Percentiles rank a stretch among this genome's conserved stretches.
Conservation (phyloP, 805 yeast genomes). For the Candida awuae region DNA sequence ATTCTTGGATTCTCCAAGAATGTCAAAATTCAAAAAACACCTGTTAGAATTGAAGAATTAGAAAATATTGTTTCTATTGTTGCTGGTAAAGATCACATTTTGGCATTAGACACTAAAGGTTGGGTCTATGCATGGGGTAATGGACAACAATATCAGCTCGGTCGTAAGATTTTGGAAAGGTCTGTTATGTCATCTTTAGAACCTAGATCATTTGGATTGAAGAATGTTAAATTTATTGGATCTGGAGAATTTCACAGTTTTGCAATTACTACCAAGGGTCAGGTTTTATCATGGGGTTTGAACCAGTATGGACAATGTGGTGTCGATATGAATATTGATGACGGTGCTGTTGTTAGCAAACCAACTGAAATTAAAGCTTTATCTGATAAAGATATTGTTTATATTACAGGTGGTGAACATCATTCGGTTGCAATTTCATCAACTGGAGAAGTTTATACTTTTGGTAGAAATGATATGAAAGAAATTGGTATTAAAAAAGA, state of each 20-base stretch:
- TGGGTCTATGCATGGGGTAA: constrained; percentile 95
- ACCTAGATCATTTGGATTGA: constrained; percentile 78
- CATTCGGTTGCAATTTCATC: constrained; percentile 72
- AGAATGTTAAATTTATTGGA: constrained; percentile 70
- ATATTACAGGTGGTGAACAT: constrained; percentile 90
- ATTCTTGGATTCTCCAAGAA: constrained; percentile 70
- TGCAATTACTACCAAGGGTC: constrained; percentile 70
- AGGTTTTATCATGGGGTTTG: constrained; percentile 86
- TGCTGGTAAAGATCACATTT: constrained; percentile 85
- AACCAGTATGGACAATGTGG: constrained; percentile 98
- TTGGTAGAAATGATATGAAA: constrained; percentile 91
- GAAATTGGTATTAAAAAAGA: constrained; percentile 75
- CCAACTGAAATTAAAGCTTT: constrained; percentile 72
- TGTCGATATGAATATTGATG: constrained; percentile 64
- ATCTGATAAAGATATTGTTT: constrained; percentile 46
- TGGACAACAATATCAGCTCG: constrained; percentile 89
- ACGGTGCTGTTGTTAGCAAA: constrained; percentile 69
- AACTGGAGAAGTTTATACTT: constrained; percentile 68
- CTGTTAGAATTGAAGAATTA: constrained; percentile 53
- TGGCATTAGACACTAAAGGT: constrained; percentile 79
- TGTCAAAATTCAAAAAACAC: constrained; percentile 55
- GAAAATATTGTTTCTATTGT: constrained; percentile 74
- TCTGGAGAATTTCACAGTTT: constrained; percentile 95
- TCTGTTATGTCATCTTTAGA: constrained; percentile 64
- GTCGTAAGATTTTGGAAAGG: constrained; percentile 75